These are phyloP conservation scores for Talaromyces sp. DNA, from an alignment of 2,329 filamentous ascomycete genomes.

Conservation along the genomic window DNA sequence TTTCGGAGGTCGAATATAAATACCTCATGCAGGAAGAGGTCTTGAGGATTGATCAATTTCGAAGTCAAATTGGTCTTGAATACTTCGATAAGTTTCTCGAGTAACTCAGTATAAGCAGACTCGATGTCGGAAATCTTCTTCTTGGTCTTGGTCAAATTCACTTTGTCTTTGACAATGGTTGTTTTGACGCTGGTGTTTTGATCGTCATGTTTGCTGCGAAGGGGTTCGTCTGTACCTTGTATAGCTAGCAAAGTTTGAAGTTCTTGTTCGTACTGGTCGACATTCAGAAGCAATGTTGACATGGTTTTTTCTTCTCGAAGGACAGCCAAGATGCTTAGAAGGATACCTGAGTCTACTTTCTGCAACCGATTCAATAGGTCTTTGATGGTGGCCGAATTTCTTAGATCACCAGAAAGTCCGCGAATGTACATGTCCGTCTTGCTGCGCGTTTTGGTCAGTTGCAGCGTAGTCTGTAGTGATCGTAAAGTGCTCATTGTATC, in stretches of 20 bases:
- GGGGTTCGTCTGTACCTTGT: conserved; percentile 47
- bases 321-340: conserved; percentile 40
- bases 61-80: conserved; percentile 46
- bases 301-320: conserved; percentile 33
- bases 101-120: conserved; percentile 52
- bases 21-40: conserved; percentile 54
- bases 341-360: conserved; percentile 50
- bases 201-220: conserved; percentile 72
- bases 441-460: conserved; percentile 29
- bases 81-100: conserved; percentile 46
- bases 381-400: conserved; percentile 49
- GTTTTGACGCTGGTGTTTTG: conserved; percentile 56
- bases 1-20: conserved; percentile 57
- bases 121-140: conserved; percentile 53
- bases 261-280: conserved; percentile 45
- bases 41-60: conserved; percentile 48
- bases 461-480: conserved; percentile 28
- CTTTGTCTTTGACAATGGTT: conserved; percentile 58
- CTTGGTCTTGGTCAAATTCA: conserved; percentile 56
- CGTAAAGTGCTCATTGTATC: conserved; percentile 30
- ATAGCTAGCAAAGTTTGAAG: conserved; percentile 48
- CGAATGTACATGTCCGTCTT: conserved; percentile 38
- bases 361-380: conserved; percentile 53
- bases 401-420: conserved; percentile 51
- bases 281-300: conserved; percentile 32